Evolutionary conservation across 768 basidiomycete species (phyloP).

Genomic region (Boletus huronensis): DNA sequence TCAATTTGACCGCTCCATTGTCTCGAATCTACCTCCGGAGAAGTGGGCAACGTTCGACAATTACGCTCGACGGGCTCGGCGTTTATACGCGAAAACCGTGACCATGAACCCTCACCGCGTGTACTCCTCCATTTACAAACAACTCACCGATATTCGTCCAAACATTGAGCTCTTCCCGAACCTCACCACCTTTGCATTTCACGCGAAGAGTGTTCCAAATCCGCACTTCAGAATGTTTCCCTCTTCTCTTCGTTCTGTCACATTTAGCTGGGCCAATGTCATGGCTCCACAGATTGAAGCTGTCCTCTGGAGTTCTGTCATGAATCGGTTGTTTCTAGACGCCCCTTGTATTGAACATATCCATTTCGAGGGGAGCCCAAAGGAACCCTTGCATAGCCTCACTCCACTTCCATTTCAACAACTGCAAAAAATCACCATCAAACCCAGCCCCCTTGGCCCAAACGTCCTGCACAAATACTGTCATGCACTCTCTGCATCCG

Average conservation of each 20-base stretch:
- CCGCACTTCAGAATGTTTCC: conserved; percentile 20
- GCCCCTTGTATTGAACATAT: conserved; percentile 21
- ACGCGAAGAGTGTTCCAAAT: conserved; percentile 12
- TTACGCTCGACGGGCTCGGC: conserved; percentile 20
- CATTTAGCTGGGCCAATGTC: conserved; percentile 21
- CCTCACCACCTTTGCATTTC: conserved; percentile 13
- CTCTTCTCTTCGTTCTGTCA: conserved; percentile 20
- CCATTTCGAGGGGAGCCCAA: conserved; percentile 26
- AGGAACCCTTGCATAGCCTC: conserved; percentile 12
- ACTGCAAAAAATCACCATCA: conserved; percentile 20
- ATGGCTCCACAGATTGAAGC: conserved; percentile 12
- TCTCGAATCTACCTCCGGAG: conserved; percentile 7
- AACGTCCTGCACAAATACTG: conserved; percentile 26
- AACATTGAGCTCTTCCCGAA: conserved; percentile 26
- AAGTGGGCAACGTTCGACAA: conserved; percentile 22
- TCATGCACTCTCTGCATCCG: conserved; percentile 19
- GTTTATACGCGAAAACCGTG: conserved; percentile 25
- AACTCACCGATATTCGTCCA: conserved; percentile 20
- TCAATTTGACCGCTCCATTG: conserved; percentile 5
- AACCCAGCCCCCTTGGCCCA: conserved; percentile 20
- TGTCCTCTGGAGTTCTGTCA: conserved; percentile 20
- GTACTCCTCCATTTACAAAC: conserved; percentile 26
- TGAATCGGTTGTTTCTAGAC: conserved; percentile 18
- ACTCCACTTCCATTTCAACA: conserved; percentile 17
- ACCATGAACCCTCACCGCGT: conserved; percentile 25